Percentiles rank a stretch among this genome's conserved stretches.
phyloP scores from a whole-genome alignment of 2,329 filamentous ascomycete genomes.

The Diaporthe sp. region DNA sequence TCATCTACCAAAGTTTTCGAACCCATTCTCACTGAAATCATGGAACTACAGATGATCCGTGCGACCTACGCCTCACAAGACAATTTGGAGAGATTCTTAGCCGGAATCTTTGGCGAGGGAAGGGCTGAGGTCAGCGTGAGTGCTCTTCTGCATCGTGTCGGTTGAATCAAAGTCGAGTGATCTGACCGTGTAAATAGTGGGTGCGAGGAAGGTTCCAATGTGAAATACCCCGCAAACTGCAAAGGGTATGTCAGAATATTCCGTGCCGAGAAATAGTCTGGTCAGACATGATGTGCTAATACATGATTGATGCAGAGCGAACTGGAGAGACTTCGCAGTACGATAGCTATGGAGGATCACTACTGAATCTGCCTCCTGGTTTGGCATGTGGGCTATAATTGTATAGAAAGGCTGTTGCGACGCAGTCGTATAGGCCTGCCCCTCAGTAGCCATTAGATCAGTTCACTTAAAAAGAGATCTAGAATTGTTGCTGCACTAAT shows the following conservation, averaged over 20 bases:
- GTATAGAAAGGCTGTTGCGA: too few relatives aligned
- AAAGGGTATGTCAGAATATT: background rate
- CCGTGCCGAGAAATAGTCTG: background rate
- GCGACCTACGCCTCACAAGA: background rate
- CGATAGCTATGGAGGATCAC: background rate
- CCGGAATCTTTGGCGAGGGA: background rate
- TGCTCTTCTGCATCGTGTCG: too few relatives aligned
- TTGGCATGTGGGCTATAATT: background rate
- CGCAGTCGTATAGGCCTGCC: too few relatives aligned
- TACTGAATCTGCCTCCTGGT: background rate
- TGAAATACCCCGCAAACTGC: background rate
- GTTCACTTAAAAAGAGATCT: too few relatives aligned
- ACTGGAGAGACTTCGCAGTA: background rate
- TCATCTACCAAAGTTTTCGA: background rate
- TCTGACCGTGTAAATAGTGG: background rate
- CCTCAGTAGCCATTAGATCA: too few relatives aligned
- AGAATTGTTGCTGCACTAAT: too few relatives aligned
- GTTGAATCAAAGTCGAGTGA: rapidly evolving
- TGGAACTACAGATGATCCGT: background rate
- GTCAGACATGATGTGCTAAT: background rate
- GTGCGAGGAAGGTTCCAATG: background rate
- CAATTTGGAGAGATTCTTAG: background rate
- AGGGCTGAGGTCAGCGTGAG: background rate
- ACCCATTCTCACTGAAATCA: background rate
- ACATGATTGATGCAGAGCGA: background rate